Conservation (phyloP, 1,139 yeast genomes). For the Scheffersomyces parashehatae region DNA sequence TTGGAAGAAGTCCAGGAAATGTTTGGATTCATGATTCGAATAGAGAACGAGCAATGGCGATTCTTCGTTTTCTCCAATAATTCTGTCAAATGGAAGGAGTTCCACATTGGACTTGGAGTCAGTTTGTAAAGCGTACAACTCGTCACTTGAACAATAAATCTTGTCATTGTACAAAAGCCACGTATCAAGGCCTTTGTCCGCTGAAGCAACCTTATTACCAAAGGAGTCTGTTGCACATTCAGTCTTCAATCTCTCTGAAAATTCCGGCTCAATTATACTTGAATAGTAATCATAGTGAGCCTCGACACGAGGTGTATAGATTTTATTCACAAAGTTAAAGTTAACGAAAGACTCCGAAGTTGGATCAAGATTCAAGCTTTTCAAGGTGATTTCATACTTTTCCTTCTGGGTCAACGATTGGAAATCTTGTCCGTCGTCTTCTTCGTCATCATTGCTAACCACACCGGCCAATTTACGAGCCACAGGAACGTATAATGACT, state of each 20-base stretch:
- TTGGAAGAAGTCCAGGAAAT: conserved; percentile 58
- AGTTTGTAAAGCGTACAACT: conserved; percentile 67
- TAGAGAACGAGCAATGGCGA: conserved; percentile 50
- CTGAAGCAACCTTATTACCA: conserved; percentile 26
- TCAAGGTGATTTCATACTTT: conserved; percentile 36
- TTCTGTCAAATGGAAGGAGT: conserved; percentile 55
- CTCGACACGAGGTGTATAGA: conserved; percentile 61
- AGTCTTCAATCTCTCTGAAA: conserved; percentile 15
- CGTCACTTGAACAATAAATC: conserved; percentile 64
- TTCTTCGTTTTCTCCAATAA: conserved; percentile 46
- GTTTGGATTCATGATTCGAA: conserved; percentile 49
- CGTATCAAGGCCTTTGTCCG: conserved; percentile 32
- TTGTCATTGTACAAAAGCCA: conserved; percentile 57
- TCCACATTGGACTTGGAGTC: conserved; percentile 21
- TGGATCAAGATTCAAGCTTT: conserved; percentile 17
- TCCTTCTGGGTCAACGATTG: conserved; percentile 31
- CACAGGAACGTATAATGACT: conserved; percentile 49
- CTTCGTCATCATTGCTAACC: conserved; percentile 25
- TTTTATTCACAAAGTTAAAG: conserved; percentile 53
- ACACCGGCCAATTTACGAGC: conserved; percentile 39
- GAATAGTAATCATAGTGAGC: conserved; percentile 60
- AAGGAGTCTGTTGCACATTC: conserved; percentile 38
- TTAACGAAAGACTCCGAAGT: conserved; percentile 38
- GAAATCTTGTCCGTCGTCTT: conserved; percentile 11
- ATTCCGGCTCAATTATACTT: conserved; percentile 23